Conservation (phyloP, 352 stramenopile species). For the Elongisporangium prolatum region DNA sequence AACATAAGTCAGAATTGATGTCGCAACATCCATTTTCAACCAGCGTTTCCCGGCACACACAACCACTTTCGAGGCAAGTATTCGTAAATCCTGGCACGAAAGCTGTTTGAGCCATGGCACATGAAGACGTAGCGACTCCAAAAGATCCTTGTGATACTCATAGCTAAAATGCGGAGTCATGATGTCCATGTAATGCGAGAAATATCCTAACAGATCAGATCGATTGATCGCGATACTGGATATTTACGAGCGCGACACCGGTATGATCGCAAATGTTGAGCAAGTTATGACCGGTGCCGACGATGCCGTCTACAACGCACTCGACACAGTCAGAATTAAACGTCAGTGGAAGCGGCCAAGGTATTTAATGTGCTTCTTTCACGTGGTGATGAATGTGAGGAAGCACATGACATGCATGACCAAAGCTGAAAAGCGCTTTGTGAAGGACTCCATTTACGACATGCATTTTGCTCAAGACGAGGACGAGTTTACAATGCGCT, state of each 20-base stretch:
- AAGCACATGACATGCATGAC: conserved; percentile 5
- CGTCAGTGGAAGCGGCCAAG: no score
- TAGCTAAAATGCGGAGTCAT: conserved; percentile 51
- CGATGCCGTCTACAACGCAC: conserved; percentile 11
- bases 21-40: conserved; percentile 11
- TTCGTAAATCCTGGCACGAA: conserved; percentile 50
- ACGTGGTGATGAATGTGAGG: conserved; percentile 12
- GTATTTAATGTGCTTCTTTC: conserved; percentile 16
- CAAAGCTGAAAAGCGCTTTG: neutral
- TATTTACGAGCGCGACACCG: neutral
- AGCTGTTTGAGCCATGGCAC: conserved; percentile 37
- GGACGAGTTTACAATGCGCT: neutral
- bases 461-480: conserved; percentile 5
- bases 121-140: conserved; percentile 31
- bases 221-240: conserved; percentile 29
- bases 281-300: conserved; percentile 20
- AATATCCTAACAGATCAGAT: conserved; percentile 54
- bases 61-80: conserved; percentile 41
- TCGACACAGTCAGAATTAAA: conserved; percentile 3
- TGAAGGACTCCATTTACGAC: conserved; percentile 8
- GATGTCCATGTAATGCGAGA: conserved; percentile 65
- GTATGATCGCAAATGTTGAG: neutral
- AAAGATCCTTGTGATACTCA: conserved; percentile 43
- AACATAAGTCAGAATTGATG: neutral
- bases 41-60: conserved; percentile 33